Base-by-base conservation (phyloP, 306 rosid genomes). In the Malus asiatica region DNA sequence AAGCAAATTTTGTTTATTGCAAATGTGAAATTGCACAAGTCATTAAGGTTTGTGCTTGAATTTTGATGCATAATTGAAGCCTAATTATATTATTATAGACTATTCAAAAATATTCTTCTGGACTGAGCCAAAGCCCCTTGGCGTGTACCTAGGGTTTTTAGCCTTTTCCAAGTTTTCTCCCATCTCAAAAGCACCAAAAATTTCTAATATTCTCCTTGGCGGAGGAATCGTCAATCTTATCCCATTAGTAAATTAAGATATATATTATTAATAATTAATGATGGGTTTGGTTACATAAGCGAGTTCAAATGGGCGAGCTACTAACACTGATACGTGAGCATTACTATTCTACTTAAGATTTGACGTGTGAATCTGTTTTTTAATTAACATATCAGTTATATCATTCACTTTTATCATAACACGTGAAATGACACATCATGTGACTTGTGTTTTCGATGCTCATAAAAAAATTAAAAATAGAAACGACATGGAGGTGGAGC, bases 201-300 rank as follows among this genome's bases (percentile, higher is more conserved):
- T 6, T 74, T 79, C 75, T 65, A 80, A 78, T 81, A 81, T 84
- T 79, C 86, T 53, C 81, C 55, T 18, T 57, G 88, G 88, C 79
- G 90, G 85, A 68, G 72, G 83, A 79, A 84, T 84, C 82, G 75
- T 73, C 82, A 82, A 70, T 68, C 83, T 76, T 84, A 84, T 79
- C 85, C 69, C 77, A 59, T 72, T 53, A 57, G 38, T 40, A 16
- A 40, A 59, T 23, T 32, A 60, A 60, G 59, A 48, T 64, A 68
- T 18, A 14, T 30, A 57, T 62, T 27, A 19, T 60, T 29, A 32
- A 59, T 57, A 11, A 61, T 59, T 74, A 33, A 11, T 51, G 69
- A 32, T 75, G 70, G 11, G 68, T 42, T 30, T 73, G 77, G 67
- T 73, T 81, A 76, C 74, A 45, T 53, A 87, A 87, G 83, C 70